These are phyloP conservation scores for Suhomyces xylopsoci DNA, from an alignment of 805 yeast genomes.

Conservation along the genomic window DNA sequence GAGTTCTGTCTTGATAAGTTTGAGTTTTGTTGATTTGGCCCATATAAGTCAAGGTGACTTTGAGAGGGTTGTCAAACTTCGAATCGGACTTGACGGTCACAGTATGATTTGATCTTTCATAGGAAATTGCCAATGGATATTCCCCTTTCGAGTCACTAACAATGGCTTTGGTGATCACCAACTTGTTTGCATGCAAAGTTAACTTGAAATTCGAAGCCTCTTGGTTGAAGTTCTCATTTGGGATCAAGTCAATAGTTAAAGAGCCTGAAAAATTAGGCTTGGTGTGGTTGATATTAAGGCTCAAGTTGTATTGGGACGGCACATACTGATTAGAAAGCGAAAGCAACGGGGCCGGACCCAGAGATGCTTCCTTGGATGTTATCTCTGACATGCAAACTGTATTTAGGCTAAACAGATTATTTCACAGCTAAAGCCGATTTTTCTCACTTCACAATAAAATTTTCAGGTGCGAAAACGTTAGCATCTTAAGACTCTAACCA, in stretches of 20 bases:
- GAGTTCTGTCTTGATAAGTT: constrained; percentile 55
- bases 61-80: constrained; percentile 6
- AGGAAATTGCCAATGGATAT: constrained; percentile 23
- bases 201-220: constrained; percentile 15
- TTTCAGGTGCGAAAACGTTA: neutral
- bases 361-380: neutral
- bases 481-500: neutral
- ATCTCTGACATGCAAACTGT: neutral
- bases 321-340: constrained; percentile 31
- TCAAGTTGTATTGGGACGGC: constrained; percentile 40
- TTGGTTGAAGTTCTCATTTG: constrained; percentile 18
- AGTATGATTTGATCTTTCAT: constrained; percentile 41
- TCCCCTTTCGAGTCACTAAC: constrained; percentile 13
- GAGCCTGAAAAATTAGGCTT: constrained; percentile 49
- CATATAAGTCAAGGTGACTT: constrained; percentile 36
- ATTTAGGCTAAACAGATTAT: neutral
- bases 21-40: constrained; percentile 51
- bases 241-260: constrained; percentile 27
- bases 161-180: constrained; percentile 36
- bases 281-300: constrained; percentile 37
- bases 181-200: constrained; percentile 39
- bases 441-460: neutral
- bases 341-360: constrained; percentile 11
- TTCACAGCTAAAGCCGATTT: neutral
- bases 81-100: constrained; percentile 26